phyloP scores from a whole-genome alignment of 257 asterid genomes.

The Solanum ossicruentum region DNA sequence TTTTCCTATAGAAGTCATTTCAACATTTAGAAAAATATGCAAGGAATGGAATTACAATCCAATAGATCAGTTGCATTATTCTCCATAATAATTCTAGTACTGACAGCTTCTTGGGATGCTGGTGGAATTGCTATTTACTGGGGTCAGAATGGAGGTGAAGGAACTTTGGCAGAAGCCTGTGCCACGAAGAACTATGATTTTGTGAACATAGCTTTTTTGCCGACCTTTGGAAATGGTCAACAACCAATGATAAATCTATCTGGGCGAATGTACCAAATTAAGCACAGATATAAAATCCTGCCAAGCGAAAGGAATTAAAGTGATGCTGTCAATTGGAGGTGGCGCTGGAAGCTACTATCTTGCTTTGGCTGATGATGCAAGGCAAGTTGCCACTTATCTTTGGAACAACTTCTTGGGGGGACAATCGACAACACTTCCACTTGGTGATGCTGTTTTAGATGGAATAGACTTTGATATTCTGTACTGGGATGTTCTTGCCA shows the following conservation, averaged over 20 bases:
- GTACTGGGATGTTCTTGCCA: conserved; percentile 3
- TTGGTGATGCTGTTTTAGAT: background rate
- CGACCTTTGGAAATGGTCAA: background rate
- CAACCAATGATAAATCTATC: background rate
- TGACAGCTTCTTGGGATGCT: background rate
- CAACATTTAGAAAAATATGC: background rate
- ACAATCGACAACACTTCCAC: background rate
- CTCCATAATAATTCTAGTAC: background rate
- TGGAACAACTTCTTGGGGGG: conserved; percentile 7
- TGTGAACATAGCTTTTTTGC: background rate
- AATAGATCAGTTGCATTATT: background rate
- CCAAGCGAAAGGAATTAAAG: background rate
- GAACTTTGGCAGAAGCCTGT: background rate
- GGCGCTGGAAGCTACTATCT: background rate
- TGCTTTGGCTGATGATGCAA: conserved; percentile 4
- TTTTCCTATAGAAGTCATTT: background rate
- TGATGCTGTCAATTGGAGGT: background rate
- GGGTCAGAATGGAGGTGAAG: conserved; percentile 1
- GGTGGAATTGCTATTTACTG: conserved; percentile 1
- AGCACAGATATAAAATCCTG: background rate
- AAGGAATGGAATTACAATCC: background rate
- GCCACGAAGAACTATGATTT: background rate
- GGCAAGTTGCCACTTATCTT: conserved; percentile 1
- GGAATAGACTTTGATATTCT: conserved; percentile 4
- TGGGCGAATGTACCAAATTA: background rate